Percentiles rank a stretch among this genome's conserved stretches.
Conservation (phyloP, 2,329 filamentous ascomycete genomes). For the Aspergillus sp. region DNA sequence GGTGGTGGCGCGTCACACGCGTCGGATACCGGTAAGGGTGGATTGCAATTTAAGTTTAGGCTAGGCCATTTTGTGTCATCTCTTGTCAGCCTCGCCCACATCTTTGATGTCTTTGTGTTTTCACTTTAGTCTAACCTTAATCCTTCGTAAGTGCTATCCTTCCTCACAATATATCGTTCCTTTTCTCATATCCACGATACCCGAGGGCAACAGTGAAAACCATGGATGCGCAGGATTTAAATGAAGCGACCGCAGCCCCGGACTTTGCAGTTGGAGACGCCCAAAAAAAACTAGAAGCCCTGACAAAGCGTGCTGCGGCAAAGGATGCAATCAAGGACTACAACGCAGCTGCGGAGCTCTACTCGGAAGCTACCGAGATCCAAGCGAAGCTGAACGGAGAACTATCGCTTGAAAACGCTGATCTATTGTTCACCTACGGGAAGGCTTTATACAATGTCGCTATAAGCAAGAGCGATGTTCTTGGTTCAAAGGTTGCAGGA, state of each 20-base stretch:
- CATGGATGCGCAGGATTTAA: constrained; percentile 26
- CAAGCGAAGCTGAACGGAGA: constrained; percentile 92
- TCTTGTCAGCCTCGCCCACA: not conserved
- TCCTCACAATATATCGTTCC: not conserved
- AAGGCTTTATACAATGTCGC: constrained; percentile 92
- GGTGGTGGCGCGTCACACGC: constrained; percentile 3
- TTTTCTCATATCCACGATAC: not conserved
- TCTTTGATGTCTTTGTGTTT: not conserved
- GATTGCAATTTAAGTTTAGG: not conserved
- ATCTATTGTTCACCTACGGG: constrained; percentile 91
- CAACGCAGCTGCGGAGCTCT: constrained; percentile 79
- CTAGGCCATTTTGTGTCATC: no score
- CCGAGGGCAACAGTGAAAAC: not conserved
- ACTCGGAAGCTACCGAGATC: constrained; percentile 82
- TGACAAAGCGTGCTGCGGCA: constrained; percentile 76
- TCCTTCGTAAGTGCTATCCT: not conserved
- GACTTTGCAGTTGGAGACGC: constrained; percentile 29
- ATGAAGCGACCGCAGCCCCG: constrained; percentile 15
- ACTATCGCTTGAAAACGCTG: constrained; percentile 84
- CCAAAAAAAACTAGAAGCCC: constrained; percentile 70
- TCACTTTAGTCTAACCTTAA: not conserved
- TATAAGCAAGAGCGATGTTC: constrained; percentile 88
- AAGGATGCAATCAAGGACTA: constrained; percentile 91
- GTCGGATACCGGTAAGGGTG: not conserved
- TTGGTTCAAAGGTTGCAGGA: constrained; percentile 74